Base-by-base conservation (phyloP, 176 grass and related monocot species). In the Saccharum spontaneum region DNA sequence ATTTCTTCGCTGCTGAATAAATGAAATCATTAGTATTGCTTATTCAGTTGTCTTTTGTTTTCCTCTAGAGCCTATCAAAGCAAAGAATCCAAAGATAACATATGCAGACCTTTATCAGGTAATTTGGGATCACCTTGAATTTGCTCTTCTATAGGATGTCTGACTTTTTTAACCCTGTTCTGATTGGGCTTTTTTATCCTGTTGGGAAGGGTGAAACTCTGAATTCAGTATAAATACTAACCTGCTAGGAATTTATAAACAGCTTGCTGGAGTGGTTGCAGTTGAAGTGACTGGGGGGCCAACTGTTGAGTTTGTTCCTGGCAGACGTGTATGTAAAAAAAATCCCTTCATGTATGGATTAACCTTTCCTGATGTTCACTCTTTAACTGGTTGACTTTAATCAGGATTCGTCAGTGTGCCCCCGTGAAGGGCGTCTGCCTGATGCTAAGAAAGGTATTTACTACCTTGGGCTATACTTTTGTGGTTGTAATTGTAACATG, bases 51-150 rank as follows among this genome's bases (percentile, higher is more conserved):
- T 82, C 15, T 71, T 89, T 79, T 76, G 44, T 31, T 69, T 88
- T 81, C 31, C 26, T 59, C 44, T 79, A 99, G 97, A 96, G 62
- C 86, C 94, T 78, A 89, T 99, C 54, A 99, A 96, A 91, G 76
- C 75, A 10, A 91, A 88, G 67, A 87, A 89, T 84, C 91, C 94
- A 23, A 99, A 67, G 90, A 78, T 99, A 86, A 96, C 94, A 64
- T 99, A 94, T 62, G 94, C 97, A 33, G 97, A 99, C 40, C 90
- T 99, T 89, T 96, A 99, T 80, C 97, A 99, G 97, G 96, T 98
- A 87, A 87, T 60, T 78, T 34, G 22, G 10, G 4, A 78, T 44
- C 70, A 37, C 50, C 45, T 79, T 87, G 3, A 69, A 17, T 85
- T 70, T 72, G 6, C 33, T 80, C 8, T 12, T 72, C 40, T 82